Base-by-base conservation (phyloP, 2,329 filamentous ascomycete species). In the Microthyrium microscopicum region DNA sequence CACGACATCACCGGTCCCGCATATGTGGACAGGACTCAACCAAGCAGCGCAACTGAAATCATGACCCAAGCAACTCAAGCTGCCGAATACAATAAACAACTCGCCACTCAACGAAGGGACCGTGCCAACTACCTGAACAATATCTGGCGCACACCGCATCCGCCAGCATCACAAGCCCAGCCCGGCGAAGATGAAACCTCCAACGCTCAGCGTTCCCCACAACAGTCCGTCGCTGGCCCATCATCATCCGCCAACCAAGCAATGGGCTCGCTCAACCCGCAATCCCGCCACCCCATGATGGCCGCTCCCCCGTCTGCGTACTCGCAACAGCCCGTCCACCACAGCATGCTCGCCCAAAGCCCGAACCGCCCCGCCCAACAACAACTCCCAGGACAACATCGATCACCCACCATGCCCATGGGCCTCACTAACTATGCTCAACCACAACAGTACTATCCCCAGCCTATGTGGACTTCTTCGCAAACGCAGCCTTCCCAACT, bases 1-100 rank as follows among this genome's bases (percentile, higher is more conserved):
- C 89, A 94, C 56, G 89, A 95, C 50, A 73, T 94, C 40, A 73
- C 79, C 11, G 89, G 85, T 17, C 74, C 79, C 24, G 66, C 84
- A 7, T 98, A 94, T 56, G 77, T 87, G 53, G 89, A 95, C 51
- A 80, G 77, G 41, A 71, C 76, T 15, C 12, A 17, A 26, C n/a
- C 33, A 3, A 29, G 13, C 18, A 25, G 20, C 20, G 66, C 81
- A 19, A 64, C 70, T 29, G 87, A 95, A 46, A 73, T 95, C 34
- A 66, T 89, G 42, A 77, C 79, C 29, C 84, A 94, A 53, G 82
- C 84, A 19, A 73, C 82, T 32, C 82, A 92, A 41, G 78, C 87
- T 13, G 82, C 83, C 37, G 87, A 95, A 44, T 92, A 78, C 59
- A 95, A 87, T 59, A 83, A 89, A 46, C 69, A 70, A 29, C 64